A percentile compares a stretch with the other conserved stretches of the same genome.
Conservation (phyloP, 2,329 filamentous ascomycete genomes). For the Pseudocercospora cruenta region DNA sequence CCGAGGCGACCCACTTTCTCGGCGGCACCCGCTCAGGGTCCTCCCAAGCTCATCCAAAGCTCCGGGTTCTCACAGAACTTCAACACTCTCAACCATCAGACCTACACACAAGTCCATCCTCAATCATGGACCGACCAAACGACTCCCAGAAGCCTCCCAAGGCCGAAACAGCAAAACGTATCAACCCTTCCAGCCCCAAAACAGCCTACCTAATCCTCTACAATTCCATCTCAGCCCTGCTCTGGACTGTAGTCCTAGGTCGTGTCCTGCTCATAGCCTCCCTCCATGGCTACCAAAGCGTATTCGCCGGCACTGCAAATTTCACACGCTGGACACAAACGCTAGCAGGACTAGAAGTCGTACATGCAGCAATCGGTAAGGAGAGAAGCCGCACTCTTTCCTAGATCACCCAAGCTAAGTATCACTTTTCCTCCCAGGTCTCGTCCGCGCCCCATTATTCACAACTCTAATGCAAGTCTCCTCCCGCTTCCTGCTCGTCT, state of each 20-base stretch:
- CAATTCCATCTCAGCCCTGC: constrained; percentile 74
- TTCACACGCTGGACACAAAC: constrained; percentile 83
- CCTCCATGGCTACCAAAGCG: constrained; percentile 52
- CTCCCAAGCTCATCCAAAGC: neutral
- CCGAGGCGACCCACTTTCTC: neutral
- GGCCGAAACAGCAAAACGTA: neutral
- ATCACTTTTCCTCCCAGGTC: constrained; percentile 54
- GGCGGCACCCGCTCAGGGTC: neutral
- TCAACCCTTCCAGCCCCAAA: constrained; percentile 36
- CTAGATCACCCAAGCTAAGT: too few relatives aligned
- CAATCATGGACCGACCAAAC: constrained; percentile 33
- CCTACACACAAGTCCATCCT: neutral
- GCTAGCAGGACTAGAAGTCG: constrained; percentile 77
- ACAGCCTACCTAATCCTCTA: constrained; percentile 76
- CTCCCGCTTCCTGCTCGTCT: constrained; percentile 84
- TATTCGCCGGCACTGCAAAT: constrained; percentile 65
- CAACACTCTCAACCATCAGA: neutral
- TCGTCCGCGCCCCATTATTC: constrained; percentile 81
- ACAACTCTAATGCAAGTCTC: constrained; percentile 92
- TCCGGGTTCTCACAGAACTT: neutral
- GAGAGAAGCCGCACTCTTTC: too few relatives aligned
- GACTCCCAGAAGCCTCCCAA: constrained; percentile 31
- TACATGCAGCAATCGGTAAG: constrained; percentile 77
- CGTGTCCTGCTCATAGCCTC: constrained; percentile 63
- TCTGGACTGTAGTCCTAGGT: constrained; percentile 78